phyloP scores from a whole-genome alignment of 2,329 filamentous ascomycete genomes.

The Teratosphaeria destructans region DNA sequence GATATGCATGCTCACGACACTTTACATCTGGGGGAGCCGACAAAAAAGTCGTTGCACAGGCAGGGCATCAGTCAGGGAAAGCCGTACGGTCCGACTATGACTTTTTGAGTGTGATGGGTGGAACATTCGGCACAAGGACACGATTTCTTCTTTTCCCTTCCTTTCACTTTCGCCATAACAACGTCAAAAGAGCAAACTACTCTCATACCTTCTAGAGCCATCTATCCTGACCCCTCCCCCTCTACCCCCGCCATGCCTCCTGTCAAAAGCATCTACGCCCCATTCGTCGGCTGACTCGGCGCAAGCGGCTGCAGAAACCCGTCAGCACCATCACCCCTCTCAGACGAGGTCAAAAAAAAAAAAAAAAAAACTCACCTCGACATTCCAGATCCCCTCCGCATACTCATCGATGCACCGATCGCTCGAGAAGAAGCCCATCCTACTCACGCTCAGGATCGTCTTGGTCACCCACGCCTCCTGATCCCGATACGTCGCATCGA shows the following conservation, averaged over 20 bases:
- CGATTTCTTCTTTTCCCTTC: background rate
- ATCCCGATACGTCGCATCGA: constrained; percentile 86
- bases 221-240: background rate
- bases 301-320: background rate
- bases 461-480: constrained; percentile 89
- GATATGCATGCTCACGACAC: no score
- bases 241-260: no score
- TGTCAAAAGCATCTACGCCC: background rate
- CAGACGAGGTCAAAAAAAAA: no score
- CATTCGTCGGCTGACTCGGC: background rate
- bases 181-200: background rate
- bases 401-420: constrained; percentile 97
- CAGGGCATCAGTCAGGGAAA: no score
- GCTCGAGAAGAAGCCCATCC: constrained; percentile 93
- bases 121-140: no score
- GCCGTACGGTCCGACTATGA: no score
- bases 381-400: constrained; percentile 93
- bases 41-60: no score
- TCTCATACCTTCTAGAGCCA: background rate
- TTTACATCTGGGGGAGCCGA: no score
- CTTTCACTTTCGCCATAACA: background rate
- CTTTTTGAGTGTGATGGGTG: no score
- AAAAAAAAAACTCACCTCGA: constrained; percentile 26
- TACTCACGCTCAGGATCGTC: constrained; percentile 73
- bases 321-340: background rate